Base-by-base conservation (phyloP, 2,329 filamentous ascomycete genomes). In the Epichloe brachyelytri region DNA sequence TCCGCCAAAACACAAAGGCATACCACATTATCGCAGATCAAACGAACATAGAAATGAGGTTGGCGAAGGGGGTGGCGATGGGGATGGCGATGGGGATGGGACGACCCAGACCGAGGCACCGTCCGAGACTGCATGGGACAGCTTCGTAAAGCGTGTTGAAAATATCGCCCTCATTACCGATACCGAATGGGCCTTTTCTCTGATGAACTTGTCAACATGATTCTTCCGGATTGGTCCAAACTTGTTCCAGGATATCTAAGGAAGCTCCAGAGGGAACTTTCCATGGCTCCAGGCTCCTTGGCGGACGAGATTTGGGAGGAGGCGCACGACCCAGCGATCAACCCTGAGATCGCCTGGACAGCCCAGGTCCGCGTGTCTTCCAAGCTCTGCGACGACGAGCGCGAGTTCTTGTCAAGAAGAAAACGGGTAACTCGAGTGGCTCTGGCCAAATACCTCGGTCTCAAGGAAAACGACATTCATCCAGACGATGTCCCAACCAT, bases 291-390 rank as follows among this genome's bases (percentile, higher is more conserved):
- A 0, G 91, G 89, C 1, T 95, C 89, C 0, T 71, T 98, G 41
- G 88, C 91, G 12, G 85, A 94, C 62, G 87, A 96, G 58, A 93
- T 98, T 53, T 97, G 93, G 93, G 74, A 76, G 56, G 91, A 97
- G 60, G 88, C 93, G 1, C 86, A 89, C 52, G 87, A 97, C 62
- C 81, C 89, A 0, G 74, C 80, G 46, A 74, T 86, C 55, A 88
- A 97, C 59, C 91, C 91, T 0, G 93, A 98, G 64, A 94, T 97
- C 52, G 71, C 80, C 34, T 88, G 85, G 70, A 80, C 88, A 40
- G 90, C 91, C 17, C 74, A 72, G 19, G 93, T 98, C 2, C 80
- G 93, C 20, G 81, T 97, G 4, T 93, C 90, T 0, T 71, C 80
- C 17, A 81, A 87, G 7, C 74, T 98, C 1, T 96, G 93, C 57